phyloP scores from a whole-genome alignment of 1,284 basidiomycete genomes.

The Sanghuangporus weigelae region DNA sequence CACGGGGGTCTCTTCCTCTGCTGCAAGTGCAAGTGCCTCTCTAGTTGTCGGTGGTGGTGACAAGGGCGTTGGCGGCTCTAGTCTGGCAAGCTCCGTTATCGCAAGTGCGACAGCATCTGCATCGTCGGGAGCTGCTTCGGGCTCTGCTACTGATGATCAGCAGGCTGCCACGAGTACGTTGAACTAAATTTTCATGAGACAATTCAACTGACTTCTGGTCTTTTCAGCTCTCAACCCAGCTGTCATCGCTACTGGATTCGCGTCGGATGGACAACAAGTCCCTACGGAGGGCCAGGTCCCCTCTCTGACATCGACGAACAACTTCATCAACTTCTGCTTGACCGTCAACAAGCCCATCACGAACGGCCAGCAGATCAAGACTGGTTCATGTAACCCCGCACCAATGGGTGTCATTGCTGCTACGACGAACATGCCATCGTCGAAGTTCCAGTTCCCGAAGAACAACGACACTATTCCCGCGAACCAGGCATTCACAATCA shows the following conservation, averaged over 20 bases:
- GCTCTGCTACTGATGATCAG: background rate
- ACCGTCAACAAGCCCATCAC: constrained; percentile 31
- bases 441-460: constrained; percentile 43
- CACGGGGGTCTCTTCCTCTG: constrained; percentile 28
- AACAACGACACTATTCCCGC: constrained; percentile 40
- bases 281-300: constrained; percentile 40
- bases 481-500: constrained; percentile 44
- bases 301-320: constrained; percentile 48
- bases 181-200: background rate
- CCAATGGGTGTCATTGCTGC: constrained; percentile 42
- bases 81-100: background rate
- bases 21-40: constrained; percentile 1
- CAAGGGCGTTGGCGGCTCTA: background rate
- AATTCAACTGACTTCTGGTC: background rate
- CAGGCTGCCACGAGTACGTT: constrained; percentile 8
- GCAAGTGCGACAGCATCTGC: background rate
- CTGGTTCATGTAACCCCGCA: constrained; percentile 36
- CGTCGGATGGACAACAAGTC: constrained; percentile 37
- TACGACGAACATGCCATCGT: constrained; percentile 40
- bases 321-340: constrained; percentile 48
- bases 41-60: background rate
- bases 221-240: constrained; percentile 33
- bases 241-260: constrained; percentile 40
- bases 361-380: constrained; percentile 39
- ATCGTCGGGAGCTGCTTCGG: background rate